These are phyloP conservation scores for Metschnikowia kunwiensis DNA, from an alignment of 805 yeast species.

Conservation along the genomic window DNA sequence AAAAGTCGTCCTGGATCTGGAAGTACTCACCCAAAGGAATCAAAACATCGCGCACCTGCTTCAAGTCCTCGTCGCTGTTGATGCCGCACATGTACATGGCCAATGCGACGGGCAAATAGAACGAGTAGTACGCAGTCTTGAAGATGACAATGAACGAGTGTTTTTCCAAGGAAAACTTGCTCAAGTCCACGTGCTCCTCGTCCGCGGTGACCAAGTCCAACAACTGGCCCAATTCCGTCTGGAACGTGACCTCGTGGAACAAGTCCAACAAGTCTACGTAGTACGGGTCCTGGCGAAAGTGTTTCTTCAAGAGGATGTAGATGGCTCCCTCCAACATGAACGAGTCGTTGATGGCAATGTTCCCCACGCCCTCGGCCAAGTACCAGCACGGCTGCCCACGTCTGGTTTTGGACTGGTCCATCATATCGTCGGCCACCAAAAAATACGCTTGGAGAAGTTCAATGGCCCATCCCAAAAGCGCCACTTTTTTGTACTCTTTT, in stretches of 20 bases:
- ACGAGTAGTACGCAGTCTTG: constrained; percentile 97
- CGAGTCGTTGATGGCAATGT: constrained; percentile 95
- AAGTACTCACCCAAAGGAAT: constrained; percentile 97
- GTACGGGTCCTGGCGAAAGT: constrained; percentile 77
- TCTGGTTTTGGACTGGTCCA: constrained; percentile 95
- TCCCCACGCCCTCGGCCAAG: constrained; percentile 71
- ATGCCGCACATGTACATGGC: constrained; percentile 93
- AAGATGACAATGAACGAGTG: constrained; percentile 93
- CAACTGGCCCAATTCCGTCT: constrained; percentile 95
- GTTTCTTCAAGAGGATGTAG: constrained; percentile 81
- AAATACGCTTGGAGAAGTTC: constrained; percentile 95
- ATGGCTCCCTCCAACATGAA: constrained; percentile 96
- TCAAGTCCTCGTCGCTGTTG: constrained; percentile 64
- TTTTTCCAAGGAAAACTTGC: constrained; percentile 80
- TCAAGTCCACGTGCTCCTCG: constrained; percentile 86
- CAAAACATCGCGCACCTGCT: constrained; percentile 83
- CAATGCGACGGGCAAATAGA: constrained; percentile 94
- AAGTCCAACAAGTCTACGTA: constrained; percentile 88
- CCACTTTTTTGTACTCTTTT: constrained; percentile 78
- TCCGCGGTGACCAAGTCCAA: constrained; percentile 96
- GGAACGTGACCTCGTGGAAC: constrained; percentile 96
- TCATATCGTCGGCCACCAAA: constrained; percentile 96
- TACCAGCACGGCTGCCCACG: constrained; percentile 99
- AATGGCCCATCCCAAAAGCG: constrained; percentile 91
- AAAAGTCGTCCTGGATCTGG: constrained; percentile 97